Conservation (phyloP, 768 basidiomycete species). For the Tricholoma sp. region DNA sequence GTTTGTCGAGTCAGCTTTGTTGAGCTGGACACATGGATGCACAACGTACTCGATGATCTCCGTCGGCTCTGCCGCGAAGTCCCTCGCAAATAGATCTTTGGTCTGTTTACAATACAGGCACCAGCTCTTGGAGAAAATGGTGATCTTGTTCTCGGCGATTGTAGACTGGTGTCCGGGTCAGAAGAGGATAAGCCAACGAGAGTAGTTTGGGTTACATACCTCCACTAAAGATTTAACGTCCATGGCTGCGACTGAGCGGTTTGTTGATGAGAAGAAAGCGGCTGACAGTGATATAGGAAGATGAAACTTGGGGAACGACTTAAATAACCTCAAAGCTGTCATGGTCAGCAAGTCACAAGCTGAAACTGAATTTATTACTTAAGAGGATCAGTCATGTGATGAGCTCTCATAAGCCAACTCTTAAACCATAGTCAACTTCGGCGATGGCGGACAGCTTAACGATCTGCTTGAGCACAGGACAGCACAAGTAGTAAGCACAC, state of each 20-base stretch:
- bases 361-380: too few relatives aligned
- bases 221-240: conserved; percentile 39
- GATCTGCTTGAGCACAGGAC: too few relatives aligned
- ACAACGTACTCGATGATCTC: conserved; percentile 43
- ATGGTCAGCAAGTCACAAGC: neutral
- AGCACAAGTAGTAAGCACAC: too few relatives aligned
- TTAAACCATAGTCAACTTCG: too few relatives aligned
- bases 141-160: conserved; percentile 46
- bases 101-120: conserved; percentile 50
- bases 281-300: conserved; percentile 10
- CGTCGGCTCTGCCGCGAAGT: conserved; percentile 35
- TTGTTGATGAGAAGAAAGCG: conserved; percentile 26
- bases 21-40: neutral
- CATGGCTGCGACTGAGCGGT: conserved; percentile 30
- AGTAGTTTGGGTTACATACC: conserved; percentile 20
- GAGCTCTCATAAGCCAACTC: too few relatives aligned
- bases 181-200: neutral
- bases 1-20: neutral
- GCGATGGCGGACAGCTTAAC: too few relatives aligned
- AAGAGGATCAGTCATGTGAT: neutral
- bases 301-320: conserved; percentile 9
- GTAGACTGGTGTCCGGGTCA: conserved; percentile 36
- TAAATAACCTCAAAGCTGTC: conserved; percentile 9
- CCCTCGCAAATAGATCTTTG: conserved; percentile 38
- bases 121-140: conserved; percentile 55